Conservation (phyloP, 73 alveolate species). For the Uronychia setigera region DNA sequence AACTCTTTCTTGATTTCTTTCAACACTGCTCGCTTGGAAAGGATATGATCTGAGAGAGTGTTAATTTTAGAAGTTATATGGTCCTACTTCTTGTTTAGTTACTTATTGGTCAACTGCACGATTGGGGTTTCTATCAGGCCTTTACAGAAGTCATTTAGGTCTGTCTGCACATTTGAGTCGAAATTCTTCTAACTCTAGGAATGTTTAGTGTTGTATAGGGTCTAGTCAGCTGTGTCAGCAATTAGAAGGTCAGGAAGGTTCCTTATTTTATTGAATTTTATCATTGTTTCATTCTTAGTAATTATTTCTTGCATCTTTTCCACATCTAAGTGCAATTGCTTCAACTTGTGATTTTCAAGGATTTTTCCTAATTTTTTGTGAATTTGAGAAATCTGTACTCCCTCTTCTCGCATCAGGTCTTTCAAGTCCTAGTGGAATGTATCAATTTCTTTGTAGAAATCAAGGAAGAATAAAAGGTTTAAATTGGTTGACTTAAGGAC, state of each 20-base stretch:
- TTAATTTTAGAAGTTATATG: not conserved
- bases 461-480: not conserved
- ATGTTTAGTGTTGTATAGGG: too few relatives aligned
- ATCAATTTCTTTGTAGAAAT: not conserved
- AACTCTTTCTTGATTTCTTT: not conserved
- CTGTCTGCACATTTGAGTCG: too few relatives aligned
- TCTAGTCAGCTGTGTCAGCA: too few relatives aligned
- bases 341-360: not conserved
- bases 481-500: not conserved
- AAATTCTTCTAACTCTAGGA: too few relatives aligned
- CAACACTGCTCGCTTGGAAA: not conserved
- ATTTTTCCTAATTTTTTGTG: too few relatives aligned
- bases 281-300: not conserved
- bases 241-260: too few relatives aligned
- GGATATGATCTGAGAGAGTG: not conserved
- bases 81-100: not conserved
- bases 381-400: not conserved
- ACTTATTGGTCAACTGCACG: not conserved
- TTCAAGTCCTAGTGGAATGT: not conserved
- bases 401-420: not conserved
- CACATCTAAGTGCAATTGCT: not conserved
- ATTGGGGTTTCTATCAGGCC: not conserved
- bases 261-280: not conserved
- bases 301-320: not conserved
- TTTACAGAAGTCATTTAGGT: not conserved